Evolutionary conservation across 495 filamentous ascomycete genomes (phyloP), one percentile per base, ranked within the genome.

Genomic region (Zalerion maritima): DNA sequence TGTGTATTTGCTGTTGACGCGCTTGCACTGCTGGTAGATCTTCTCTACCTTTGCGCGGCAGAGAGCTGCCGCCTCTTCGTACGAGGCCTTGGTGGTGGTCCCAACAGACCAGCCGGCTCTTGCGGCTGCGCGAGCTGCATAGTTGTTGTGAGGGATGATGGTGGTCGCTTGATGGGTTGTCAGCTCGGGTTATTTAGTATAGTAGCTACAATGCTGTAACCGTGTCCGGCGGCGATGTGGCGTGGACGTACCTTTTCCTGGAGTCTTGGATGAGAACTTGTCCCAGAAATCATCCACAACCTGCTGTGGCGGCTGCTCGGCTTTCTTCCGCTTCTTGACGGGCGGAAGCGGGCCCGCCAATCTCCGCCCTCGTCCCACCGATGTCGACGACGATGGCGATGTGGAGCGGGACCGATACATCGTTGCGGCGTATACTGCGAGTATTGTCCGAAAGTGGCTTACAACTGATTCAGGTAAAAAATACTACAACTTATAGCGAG

Each of bases 1-100:
- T 3, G 77, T 69, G 45, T 93, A 94, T 50, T 87, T 92, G 46
- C 83, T 75, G 49, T 94, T 94, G 34, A 89, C 60, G 6, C 81
- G 66, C 14, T 73, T 60, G 50, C 85, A 94, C 52, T 93, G 84
- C 37, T 64, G 72, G 6, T 78, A 70, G 43, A 94, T 92, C 42
- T 81, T 77, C 18, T 69, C 71, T 4, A 94, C 85, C 29, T 84
- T 82, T 24, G 60, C 62, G 31, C 55, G 53, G 54, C 87, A 94
- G 26, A 69, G 64, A 3, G 58, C 61, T 12, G 62, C 68, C 2
- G 82, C 83, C 41, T 85, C 69, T 28, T 84, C 71, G 42, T 81
- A 91, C 3, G 74, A 78, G 22, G 69, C 67, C 37, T 66, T 62
- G 3, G 71, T 47, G 8, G 48, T 45, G 14, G 38, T 45, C 17